Conservation (phyloP, 805 yeast genomes). For the Metschnikowia peoriensis region DNA sequence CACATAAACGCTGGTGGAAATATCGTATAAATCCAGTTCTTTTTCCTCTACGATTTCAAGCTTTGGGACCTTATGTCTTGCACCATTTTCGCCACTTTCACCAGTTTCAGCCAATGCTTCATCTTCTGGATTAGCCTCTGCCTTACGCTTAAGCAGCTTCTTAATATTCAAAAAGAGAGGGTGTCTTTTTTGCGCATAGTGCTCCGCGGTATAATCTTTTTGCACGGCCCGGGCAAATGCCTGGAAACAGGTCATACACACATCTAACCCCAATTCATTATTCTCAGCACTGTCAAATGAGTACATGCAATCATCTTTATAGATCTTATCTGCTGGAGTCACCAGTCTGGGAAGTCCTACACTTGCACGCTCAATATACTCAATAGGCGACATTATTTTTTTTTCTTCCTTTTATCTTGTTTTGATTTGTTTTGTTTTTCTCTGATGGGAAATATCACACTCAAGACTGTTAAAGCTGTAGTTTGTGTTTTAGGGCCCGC, state of each 20-base stretch:
- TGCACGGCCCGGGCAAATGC: conserved; percentile 53
- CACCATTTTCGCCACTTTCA: conserved; percentile 18
- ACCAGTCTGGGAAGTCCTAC: conserved; percentile 22
- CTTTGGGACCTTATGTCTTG: conserved; percentile 51
- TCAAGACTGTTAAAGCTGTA: too few relatives aligned
- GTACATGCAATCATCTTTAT: conserved; percentile 88
- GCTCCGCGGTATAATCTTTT: conserved; percentile 54
- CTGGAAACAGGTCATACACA: conserved; percentile 73
- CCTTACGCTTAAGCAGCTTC: conserved; percentile 44
- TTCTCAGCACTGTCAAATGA: conserved; percentile 70
- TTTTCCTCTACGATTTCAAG: conserved; percentile 62
- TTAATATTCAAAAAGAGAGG: conserved; percentile 56
- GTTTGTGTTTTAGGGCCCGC: not conserved
- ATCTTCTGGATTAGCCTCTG: conserved; percentile 16
- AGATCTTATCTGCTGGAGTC: conserved; percentile 40
- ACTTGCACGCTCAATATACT: conserved; percentile 5
- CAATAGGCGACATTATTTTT: conserved; percentile 1
- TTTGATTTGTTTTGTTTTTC: too few relatives aligned
- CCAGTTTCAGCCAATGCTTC: not conserved
- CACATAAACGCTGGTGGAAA: conserved; percentile 41
- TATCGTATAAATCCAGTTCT: conserved; percentile 63
- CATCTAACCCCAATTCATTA: conserved; percentile 56
- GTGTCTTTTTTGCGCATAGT: conserved; percentile 53
- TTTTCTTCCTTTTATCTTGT: too few relatives aligned
- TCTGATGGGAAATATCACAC: too few relatives aligned